Evolutionary conservation across 441 rosid genomes (phyloP).

Genomic region (Erysimum cheiri): DNA sequence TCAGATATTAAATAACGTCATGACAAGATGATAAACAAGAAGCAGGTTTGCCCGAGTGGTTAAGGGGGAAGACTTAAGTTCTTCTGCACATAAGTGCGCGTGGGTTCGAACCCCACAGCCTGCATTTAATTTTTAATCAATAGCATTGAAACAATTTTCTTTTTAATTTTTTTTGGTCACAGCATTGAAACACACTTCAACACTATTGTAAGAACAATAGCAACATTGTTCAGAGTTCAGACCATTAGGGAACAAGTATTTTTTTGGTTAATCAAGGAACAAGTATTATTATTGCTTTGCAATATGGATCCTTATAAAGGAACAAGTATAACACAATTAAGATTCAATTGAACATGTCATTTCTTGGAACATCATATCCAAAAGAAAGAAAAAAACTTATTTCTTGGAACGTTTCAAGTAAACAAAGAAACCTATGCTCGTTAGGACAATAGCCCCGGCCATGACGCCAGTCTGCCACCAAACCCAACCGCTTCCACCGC

Average conservation of each 20-base stretch:
- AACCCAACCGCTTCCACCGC: not conserved
- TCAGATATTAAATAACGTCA: too few species aligned
- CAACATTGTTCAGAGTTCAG: too few species aligned
- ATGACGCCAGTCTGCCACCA: conserved; percentile 28
- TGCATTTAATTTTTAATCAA: conserved; percentile 41
- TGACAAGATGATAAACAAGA: too few species aligned
- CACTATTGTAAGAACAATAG: not conserved
- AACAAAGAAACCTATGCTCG: conserved; percentile 34
- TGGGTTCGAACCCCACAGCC: conserved; percentile 99
- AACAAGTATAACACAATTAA: conserved; percentile 1
- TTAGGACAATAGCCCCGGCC: conserved; percentile 38
- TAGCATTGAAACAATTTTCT: too few species aligned
- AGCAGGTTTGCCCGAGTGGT: conserved; percentile 95
- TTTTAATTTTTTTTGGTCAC: too few species aligned
- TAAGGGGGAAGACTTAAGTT: conserved; percentile 98
- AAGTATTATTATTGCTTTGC: conserved; percentile 3
- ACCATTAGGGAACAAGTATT: not conserved
- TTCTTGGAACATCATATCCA: conserved; percentile 28
- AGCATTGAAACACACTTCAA: too few species aligned
- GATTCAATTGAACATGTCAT: conserved; percentile 18
- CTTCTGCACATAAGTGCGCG: conserved; percentile 96
- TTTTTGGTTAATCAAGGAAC: not conserved
- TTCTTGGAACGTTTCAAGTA: conserved; percentile 43
- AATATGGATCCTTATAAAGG: not conserved
- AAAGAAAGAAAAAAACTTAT: not conserved